Base-by-base conservation (phyloP, 2,329 filamentous ascomycete species). In the Karstenula rhodostoma region DNA sequence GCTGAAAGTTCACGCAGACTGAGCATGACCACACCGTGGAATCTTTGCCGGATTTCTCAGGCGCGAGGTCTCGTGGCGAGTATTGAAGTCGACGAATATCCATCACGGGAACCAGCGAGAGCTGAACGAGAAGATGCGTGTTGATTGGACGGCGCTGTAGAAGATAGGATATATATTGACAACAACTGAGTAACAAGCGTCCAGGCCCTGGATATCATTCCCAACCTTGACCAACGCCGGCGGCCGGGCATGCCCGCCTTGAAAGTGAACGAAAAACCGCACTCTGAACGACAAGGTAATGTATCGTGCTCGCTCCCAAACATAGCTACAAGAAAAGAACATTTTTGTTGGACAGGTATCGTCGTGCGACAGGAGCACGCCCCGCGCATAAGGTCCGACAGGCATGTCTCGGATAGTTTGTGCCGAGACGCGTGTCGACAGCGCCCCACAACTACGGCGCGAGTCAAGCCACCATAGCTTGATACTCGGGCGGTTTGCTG, bases 391-490 rank as follows among this genome's bases (percentile, higher is more conserved):
- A 22, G 19, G 19, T 15, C 23, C 8, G 15, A 27, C 23, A 2
- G 13, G 44, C 44, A 47, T 29, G 23, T 4, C 8, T 27, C 7
- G 8, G 42, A 12, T 44, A 5, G 19, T 13, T 10, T 15, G 19
- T 12, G 19, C n/a, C 19, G 19, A 19, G 42, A 40, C 15, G 13
- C n/a, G 37, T 12, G 42, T 22, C 6, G 4, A 23, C 19, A 44
- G 35, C 10, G 3, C 4, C n/a, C 42, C 8, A 13, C 3, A 19
- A 23, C 42, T 44, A 44, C n/a, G 42, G 42, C 19, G 42, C 42
- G 42, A 44, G 42, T 52, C 62, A 73, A 32, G 69, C 72, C 44
- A 74, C 72, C 63, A 74, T 66, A 12, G 72, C 60, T 44, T 69
- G 72, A 35, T 69, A 72, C 27, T 73, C 70, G 4, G 60, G n/a